Evolutionary conservation across 495 filamentous ascomycete species (phyloP).

Genomic region (Tetracladium setigerum): DNA sequence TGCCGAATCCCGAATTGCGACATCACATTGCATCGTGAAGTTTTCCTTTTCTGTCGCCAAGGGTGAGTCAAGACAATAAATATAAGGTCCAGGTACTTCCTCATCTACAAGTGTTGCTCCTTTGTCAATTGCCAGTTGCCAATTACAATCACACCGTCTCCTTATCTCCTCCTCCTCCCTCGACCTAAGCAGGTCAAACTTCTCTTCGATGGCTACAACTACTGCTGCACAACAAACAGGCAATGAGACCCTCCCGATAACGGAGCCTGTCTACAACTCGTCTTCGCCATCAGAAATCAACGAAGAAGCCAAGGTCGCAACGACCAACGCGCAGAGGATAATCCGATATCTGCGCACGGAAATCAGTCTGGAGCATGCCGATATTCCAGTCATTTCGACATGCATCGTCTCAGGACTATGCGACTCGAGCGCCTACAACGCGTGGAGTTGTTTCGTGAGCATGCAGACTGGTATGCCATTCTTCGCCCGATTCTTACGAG

Average conservation of each 20-base stretch:
- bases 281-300: slow-evolving; percentile 1
- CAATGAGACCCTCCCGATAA: slow-evolving; percentile 12
- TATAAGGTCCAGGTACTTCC: no score
- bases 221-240: no score
- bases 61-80: no score
- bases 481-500: not conserved
- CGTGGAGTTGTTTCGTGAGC: slow-evolving; percentile 52
- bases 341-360: slow-evolving; percentile 18
- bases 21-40: not conserved
- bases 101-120: no score
- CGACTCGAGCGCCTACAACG: slow-evolving; percentile 55
- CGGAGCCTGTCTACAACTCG: slow-evolving; percentile 2
- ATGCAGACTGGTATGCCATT: slow-evolving; percentile 48
- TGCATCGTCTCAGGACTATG: slow-evolving; percentile 52
- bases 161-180: no score
- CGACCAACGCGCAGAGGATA: not conserved
- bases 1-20: not conserved
- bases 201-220: no score
- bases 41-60: no score
- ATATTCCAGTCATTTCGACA: slow-evolving; percentile 45
- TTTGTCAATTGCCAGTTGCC: no score
- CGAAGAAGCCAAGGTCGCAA: not conserved
- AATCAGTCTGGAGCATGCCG: slow-evolving; percentile 37
- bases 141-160: no score
- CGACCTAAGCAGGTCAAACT: no score